Conservation (phyloP, 1,139 yeast genomes). For the Kodamaea suecica region DNA sequence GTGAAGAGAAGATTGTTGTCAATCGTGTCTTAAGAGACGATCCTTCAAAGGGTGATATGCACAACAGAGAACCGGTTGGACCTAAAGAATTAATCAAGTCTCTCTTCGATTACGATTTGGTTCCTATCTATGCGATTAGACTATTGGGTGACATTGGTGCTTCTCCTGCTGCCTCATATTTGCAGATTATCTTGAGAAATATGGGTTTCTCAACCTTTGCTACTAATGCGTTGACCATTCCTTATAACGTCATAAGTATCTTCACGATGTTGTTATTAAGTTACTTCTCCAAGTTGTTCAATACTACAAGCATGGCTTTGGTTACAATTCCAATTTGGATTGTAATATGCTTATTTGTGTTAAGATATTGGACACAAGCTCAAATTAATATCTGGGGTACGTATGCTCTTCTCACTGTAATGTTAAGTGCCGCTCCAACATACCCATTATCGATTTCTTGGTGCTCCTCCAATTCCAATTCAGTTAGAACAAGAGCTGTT, state of each 20-base stretch:
- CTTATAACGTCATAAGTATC: constrained; percentile 39
- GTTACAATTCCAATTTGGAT: constrained; percentile 20
- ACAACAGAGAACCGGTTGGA: constrained; percentile 56
- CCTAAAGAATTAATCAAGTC: constrained; percentile 37
- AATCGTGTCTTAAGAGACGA: constrained; percentile 65
- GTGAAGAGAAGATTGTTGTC: constrained; percentile 61
- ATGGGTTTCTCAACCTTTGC: constrained; percentile 57
- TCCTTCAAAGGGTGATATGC: constrained; percentile 67
- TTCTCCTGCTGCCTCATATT: constrained; percentile 43
- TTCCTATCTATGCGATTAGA: constrained; percentile 55
- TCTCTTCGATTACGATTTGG: constrained; percentile 50
- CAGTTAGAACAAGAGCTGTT: constrained; percentile 22
- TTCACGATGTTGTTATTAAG: constrained; percentile 37
- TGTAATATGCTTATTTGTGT: constrained; percentile 15
- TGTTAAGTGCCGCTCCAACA: constrained; percentile 19
- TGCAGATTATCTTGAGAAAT: constrained; percentile 48
- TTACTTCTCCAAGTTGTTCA: constrained; percentile 37
- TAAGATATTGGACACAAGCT: constrained; percentile 21
- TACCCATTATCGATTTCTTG: constrained; percentile 22
- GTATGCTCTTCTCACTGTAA: constrained; percentile 17
- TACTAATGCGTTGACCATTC: constrained; percentile 56
- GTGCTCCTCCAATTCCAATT: constrained; percentile 21
- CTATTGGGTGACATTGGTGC: constrained; percentile 44
- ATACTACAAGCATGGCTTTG: constrained; percentile 29
- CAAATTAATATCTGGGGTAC: constrained; percentile 22